phyloP scores from a whole-genome alignment of 1,284 basidiomycete species.

The Leccinum pallidistipes region DNA sequence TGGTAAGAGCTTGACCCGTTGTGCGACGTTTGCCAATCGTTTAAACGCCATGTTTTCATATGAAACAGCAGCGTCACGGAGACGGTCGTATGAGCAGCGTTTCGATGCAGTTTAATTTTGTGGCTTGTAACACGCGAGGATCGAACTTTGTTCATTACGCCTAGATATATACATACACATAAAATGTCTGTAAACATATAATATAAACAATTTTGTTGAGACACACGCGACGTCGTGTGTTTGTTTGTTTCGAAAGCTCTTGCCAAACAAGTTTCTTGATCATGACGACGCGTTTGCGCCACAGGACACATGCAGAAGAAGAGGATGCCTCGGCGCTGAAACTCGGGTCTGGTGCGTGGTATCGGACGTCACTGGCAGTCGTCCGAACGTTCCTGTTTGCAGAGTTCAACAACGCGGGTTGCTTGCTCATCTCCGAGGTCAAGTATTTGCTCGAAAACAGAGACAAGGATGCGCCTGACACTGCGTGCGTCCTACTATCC shows the following conservation, averaged over 20 bases:
- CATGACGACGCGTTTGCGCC: conserved; percentile 50
- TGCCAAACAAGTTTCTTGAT: conserved; percentile 32
- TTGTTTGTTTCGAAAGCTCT: conserved; percentile 31
- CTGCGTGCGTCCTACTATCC: conserved; percentile 53
- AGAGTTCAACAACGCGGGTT: conserved; percentile 93
- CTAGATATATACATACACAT: conserved; percentile 35
- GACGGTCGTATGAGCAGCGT: conserved; percentile 10
- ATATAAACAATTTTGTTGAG: conserved; percentile 21
- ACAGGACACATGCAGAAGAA: conserved; percentile 50
- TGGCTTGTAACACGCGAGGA: conserved; percentile 26
- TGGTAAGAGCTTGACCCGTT: conserved; percentile 19
- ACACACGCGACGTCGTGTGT: neutral
- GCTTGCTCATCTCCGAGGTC: conserved; percentile 89
- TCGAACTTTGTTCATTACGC: conserved; percentile 25
- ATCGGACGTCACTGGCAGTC: neutral
- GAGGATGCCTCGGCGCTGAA: conserved; percentile 55
- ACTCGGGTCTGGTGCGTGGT: conserved; percentile 46
- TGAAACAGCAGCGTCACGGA: conserved; percentile 21
- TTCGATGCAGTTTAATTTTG: conserved; percentile 27
- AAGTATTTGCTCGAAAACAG: conserved; percentile 86
- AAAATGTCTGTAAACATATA: conserved; percentile 41
- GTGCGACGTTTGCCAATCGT: neutral
- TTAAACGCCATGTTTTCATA: conserved; percentile 7
- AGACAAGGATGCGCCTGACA: conserved; percentile 82
- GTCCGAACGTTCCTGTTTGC: neutral